A percentile compares a stretch with the other conserved stretches of the same genome.
Evolutionary conservation across 768 basidiomycete genomes (phyloP).

Genomic region (Gymnopilus dilepis): DNA sequence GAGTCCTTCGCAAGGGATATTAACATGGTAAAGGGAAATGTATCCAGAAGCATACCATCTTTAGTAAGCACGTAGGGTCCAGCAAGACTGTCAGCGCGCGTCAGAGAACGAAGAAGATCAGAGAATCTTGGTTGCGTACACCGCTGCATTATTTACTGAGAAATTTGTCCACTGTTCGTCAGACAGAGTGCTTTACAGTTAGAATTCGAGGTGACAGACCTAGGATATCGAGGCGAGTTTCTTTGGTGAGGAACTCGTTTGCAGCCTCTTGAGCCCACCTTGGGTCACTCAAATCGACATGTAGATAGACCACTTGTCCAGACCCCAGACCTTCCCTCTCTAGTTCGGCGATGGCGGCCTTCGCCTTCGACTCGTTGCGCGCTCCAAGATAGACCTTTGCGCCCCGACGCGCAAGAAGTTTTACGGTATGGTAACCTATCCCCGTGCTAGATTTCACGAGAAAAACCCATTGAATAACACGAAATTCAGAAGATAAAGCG

Average conservation of each 20-base stretch:
- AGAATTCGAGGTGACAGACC: constrained; percentile 7
- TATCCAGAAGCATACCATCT: constrained; percentile 26
- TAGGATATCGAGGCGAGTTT: constrained; percentile 38
- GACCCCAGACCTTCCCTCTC: constrained; percentile 26
- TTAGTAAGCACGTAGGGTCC: constrained; percentile 27
- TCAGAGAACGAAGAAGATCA: background rate
- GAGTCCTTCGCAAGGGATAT: constrained; percentile 12
- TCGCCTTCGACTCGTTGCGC: constrained; percentile 27
- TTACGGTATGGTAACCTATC: constrained; percentile 51
- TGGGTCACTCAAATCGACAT: constrained; percentile 48
- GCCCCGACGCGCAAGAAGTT: constrained; percentile 29
- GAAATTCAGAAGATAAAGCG: background rate
- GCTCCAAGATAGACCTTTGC: constrained; percentile 34
- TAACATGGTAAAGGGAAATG: background rate
- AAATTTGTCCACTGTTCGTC: background rate
- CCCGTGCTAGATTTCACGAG: constrained; percentile 20
- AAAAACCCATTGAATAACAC: background rate
- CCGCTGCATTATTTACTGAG: constrained; percentile 34
- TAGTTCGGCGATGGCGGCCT: constrained; percentile 29
- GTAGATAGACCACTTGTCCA: constrained; percentile 47
- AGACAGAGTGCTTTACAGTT: background rate
- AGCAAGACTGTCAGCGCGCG: constrained; percentile 15
- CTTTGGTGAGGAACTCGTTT: constrained; percentile 46
- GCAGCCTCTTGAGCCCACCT: constrained; percentile 37
- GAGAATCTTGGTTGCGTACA: constrained; percentile 16